Evolutionary conservation across 2,329 filamentous ascomycete species (phyloP).

Genomic region (Cladosporium sp.): DNA sequence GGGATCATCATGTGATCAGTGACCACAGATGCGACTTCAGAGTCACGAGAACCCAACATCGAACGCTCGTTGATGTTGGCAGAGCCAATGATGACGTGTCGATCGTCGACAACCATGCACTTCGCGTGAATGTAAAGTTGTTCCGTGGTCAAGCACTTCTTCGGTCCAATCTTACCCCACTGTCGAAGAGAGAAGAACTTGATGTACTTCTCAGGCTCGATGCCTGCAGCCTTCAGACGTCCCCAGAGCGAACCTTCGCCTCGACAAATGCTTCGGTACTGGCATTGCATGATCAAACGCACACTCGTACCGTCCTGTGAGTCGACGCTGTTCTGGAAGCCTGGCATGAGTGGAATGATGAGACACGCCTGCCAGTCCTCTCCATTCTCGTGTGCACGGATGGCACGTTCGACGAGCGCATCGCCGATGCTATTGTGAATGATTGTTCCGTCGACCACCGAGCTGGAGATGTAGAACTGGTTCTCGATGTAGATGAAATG

Average conservation of each 20-base stretch:
- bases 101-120: conserved; percentile 91
- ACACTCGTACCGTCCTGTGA: conserved; percentile 92
- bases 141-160: conserved; percentile 81
- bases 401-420: conserved; percentile 85
- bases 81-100: conserved; percentile 88
- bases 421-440: conserved; percentile 94
- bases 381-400: conserved; percentile 73
- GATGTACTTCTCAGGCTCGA: conserved; percentile 93
- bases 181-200: conserved; percentile 88
- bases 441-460: conserved; percentile 77
- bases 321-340: conserved; percentile 95
- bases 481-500: conserved; percentile 99
- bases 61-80: conserved; percentile 98
- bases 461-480: conserved; percentile 95
- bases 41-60: conserved; percentile 87
- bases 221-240: conserved; percentile 68
- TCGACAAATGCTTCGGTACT: conserved; percentile 92
- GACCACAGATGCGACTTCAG: conserved; percentile 84
- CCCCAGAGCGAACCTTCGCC: conserved; percentile 91
- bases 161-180: conserved; percentile 85
- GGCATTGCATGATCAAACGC: conserved; percentile 91
- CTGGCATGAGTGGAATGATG: conserved; percentile 93
- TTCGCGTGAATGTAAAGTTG: conserved; percentile 98
- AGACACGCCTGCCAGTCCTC: conserved; percentile 90
- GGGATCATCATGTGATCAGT: conserved; percentile 88